Percentiles rank a stretch among this genome's conserved stretches.
phyloP scores from a whole-genome alignment of 2,329 filamentous ascomycete species.

The Fusarium sp. region DNA sequence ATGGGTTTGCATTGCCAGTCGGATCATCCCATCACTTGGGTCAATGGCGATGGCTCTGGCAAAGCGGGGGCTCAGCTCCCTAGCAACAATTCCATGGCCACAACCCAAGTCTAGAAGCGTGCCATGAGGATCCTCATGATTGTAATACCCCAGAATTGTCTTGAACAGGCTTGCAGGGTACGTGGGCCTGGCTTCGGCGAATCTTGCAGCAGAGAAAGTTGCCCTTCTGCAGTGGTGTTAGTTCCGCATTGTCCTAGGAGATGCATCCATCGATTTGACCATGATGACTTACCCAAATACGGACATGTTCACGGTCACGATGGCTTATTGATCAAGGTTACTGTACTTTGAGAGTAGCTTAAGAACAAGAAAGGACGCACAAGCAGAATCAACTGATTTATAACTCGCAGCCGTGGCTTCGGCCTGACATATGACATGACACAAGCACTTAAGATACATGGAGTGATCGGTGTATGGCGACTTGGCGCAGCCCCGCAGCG shows the following conservation, averaged over 20 bases:
- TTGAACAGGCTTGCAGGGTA: slow-evolving; percentile 68
- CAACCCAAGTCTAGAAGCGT: slow-evolving; percentile 70
- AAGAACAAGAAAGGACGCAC: not conserved
- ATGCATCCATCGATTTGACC: not conserved
- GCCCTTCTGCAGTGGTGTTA: slow-evolving; percentile 56
- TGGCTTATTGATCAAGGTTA: not conserved
- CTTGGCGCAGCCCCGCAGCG: slow-evolving; percentile 37
- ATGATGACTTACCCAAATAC: slow-evolving; percentile 41
- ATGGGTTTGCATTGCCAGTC: slow-evolving; percentile 57
- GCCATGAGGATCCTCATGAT: slow-evolving; percentile 46
- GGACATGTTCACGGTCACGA: slow-evolving; percentile 29
- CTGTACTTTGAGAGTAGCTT: not conserved
- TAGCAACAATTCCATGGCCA: slow-evolving; percentile 69
- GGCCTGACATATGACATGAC: not conserved
- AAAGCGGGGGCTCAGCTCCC: slow-evolving; percentile 66
- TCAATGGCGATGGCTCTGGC: slow-evolving; percentile 64
- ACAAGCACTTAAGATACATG: not conserved
- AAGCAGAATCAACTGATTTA: not conserved
- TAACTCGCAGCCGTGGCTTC: not conserved
- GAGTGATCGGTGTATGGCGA: slow-evolving; percentile 31
- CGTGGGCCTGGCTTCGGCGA: slow-evolving; percentile 69
- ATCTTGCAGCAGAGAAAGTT: slow-evolving; percentile 67
- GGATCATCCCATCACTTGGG: slow-evolving; percentile 68
- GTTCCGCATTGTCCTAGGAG: not conserved
- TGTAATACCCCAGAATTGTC: slow-evolving; percentile 66